A percentile compares a stretch with the other conserved stretches of the same genome.
Conservation (phyloP, 352 stramenopile genomes). For the Globisporangium carolinianum region DNA sequence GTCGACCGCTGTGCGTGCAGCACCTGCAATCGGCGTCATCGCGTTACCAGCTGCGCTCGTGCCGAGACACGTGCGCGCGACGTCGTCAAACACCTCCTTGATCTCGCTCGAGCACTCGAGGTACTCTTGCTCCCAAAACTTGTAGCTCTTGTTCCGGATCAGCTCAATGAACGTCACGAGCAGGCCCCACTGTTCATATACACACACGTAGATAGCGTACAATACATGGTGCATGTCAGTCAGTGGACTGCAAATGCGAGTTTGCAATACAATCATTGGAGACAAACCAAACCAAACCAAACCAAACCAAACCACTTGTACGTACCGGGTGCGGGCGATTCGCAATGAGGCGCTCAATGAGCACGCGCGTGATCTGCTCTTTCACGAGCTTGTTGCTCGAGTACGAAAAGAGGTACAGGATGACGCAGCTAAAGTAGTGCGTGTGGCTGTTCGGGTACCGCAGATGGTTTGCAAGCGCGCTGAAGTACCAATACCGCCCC, state of each 20-base stretch:
- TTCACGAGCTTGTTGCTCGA: conserved; percentile 95
- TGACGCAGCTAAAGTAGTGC: conserved; percentile 98
- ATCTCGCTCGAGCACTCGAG: conserved; percentile 98
- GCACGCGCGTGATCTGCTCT: conserved; percentile 97
- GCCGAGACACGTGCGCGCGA: conserved; percentile 92
- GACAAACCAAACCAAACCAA: too few relatives aligned
- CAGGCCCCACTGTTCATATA: conserved; percentile 81
- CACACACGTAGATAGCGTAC: background rate
- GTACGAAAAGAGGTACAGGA: conserved; percentile 98
- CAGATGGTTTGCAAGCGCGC: conserved; percentile 98
- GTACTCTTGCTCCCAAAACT: conserved; percentile 98
- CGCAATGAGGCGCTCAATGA: conserved; percentile 98
- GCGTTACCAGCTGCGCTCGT: conserved; percentile 23
- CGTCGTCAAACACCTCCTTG: conserved; percentile 98
- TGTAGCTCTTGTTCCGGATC: conserved; percentile 99
- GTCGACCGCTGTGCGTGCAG: background rate
- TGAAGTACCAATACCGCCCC: conserved; percentile 97
- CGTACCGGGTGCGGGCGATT: conserved; percentile 95
- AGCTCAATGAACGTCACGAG: conserved; percentile 99
- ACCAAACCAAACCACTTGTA: background rate
- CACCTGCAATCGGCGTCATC: conserved; percentile 13
- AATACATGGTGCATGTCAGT: background rate
- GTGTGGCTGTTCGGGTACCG: conserved; percentile 99
- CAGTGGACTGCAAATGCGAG: too few relatives aligned
- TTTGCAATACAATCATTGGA: too few relatives aligned